phyloP scores from a whole-genome alignment of 495 filamentous ascomycete species.

The Xylaria sp. region DNA sequence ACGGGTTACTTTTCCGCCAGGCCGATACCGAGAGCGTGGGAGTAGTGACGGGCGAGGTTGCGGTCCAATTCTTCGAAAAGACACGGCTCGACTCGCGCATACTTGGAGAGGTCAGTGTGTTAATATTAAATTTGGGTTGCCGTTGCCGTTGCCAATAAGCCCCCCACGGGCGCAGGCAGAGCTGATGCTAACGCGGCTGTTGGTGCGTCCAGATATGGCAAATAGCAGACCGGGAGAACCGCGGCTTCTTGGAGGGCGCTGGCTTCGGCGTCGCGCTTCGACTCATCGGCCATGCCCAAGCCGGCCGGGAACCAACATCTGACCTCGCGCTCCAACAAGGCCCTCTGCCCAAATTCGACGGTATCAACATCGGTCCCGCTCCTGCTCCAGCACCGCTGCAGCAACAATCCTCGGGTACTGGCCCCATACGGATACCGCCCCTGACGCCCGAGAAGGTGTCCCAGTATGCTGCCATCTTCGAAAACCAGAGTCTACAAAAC shows the following conservation, averaged over 20 bases:
- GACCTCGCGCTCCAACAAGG: constrained; percentile 77
- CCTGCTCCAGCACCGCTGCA: constrained; percentile 62
- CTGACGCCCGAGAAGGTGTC: constrained; percentile 86
- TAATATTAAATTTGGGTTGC: background rate
- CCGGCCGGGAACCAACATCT: constrained; percentile 75
- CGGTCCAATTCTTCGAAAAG: constrained; percentile 98
- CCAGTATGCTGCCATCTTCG: constrained; percentile 86
- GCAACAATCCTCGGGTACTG: constrained; percentile 69
- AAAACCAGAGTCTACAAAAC: constrained; percentile 79
- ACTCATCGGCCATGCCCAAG: constrained; percentile 95
- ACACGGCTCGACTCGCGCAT: constrained; percentile 83
- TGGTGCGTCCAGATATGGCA: constrained; percentile 83
- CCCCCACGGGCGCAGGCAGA: background rate
- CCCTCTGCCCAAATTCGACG: constrained; percentile 92
- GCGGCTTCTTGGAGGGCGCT: constrained; percentile 86
- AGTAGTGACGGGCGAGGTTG: constrained; percentile 95
- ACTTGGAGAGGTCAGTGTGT: constrained; percentile 78
- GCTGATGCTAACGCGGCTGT: constrained; percentile 29
- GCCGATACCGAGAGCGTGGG: constrained; percentile 89
- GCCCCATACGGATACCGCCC: constrained; percentile 86
- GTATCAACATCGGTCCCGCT: constrained; percentile 57
- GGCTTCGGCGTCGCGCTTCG: constrained; percentile 91
- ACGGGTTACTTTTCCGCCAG: constrained; percentile 86
- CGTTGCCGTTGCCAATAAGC: background rate
- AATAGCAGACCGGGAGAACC: constrained; percentile 95